Evolutionary conservation across 1,139 yeast species (phyloP), one percentile per base, ranked within the genome.

Genomic region (Pichia sp.): DNA sequence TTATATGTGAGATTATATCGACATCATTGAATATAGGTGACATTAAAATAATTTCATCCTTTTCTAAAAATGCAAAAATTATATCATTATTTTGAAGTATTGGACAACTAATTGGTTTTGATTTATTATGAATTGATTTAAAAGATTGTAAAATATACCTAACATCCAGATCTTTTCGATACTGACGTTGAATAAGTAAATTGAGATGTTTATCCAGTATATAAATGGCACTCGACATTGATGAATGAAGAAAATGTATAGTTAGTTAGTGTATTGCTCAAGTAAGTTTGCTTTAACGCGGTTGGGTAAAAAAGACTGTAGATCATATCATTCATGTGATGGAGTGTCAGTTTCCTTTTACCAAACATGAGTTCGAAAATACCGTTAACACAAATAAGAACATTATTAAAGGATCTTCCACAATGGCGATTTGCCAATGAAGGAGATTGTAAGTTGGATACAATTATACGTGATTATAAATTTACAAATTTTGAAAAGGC

Each of bases 181-280:
- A 79, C 62, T 80, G 84, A 59, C 85, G 70, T 9, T 82, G 77
- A 54, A 83, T 75, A 30, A 83, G 70, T 5, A 81, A 73, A 61
- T 80, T 79, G 48, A 83, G 76, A 59, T 77, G 74, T 60, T 79
- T 80, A 67, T 83, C 88, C 49, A 83, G 72, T 52, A 83, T 79
- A 61, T 78, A 84, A 46, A 83, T 72, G 49, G 80, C 83, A 42
- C 82, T 76, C 36, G 83, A 81, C 84, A 80, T 80, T 29, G 30
- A 9, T 22, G 5, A 13, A 14, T 22, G 28, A 39, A 22, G 11
- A 39, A 19, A 28, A 28, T 3, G 30, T 18, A 18, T 10, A 19
- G 22, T 22, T 13, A 25, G 4, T 43, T 31, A 16, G 14, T 16
- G 34, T 22, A 22, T 22, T 22, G 25, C 25, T 3, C 25, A 3